Percentiles rank a stretch among this genome's conserved stretches.
phyloP scores from a whole-genome alignment of 192 early-diverging fungal genomes.

The Rhizophagus clarus region DNA sequence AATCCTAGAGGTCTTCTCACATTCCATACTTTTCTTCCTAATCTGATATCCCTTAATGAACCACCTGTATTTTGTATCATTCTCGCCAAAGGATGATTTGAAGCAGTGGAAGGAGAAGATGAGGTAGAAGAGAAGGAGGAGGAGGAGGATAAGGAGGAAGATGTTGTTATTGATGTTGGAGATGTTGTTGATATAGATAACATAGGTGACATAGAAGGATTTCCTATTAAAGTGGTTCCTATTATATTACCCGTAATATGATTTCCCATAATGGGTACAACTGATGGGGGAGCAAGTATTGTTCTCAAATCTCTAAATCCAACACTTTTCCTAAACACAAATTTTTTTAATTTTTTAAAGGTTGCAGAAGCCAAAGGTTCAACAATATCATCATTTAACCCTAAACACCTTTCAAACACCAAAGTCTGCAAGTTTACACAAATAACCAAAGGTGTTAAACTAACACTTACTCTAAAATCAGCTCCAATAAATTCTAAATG shows the following conservation, averaged over 20 bases:
- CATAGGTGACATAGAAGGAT: not conserved
- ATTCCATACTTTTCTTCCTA: slow-evolving; percentile 20
- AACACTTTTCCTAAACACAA: slow-evolving; percentile 22
- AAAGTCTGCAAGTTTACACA: slow-evolving; percentile 11
- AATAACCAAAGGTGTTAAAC: not conserved
- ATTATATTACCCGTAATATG: not conserved
- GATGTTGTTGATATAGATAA: too few species aligned
- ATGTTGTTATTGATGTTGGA: not conserved
- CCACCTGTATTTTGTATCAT: slow-evolving; percentile 14
- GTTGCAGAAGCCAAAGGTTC: slow-evolving; percentile 9
- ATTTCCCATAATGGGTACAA: not conserved
- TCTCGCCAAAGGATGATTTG: not conserved
- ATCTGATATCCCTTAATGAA: slow-evolving; percentile 2
- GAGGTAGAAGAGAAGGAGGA: too few species aligned
- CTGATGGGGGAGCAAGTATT: not conserved
- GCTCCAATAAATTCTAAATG: slow-evolving; percentile 18
- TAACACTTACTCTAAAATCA: slow-evolving; percentile 4
- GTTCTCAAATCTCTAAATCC: slow-evolving; percentile 12
- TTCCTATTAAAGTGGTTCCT: not conserved
- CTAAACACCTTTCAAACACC: not conserved
- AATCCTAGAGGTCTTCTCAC: slow-evolving; percentile 4
- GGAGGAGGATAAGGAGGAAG: not conserved
- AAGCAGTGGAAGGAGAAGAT: too few species aligned
- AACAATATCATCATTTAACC: slow-evolving; percentile 4
- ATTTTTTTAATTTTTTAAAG: slow-evolving; percentile 19